phyloP scores from a whole-genome alignment of 1,139 yeast species.

The Eremothecium cymbalariae region DNA sequence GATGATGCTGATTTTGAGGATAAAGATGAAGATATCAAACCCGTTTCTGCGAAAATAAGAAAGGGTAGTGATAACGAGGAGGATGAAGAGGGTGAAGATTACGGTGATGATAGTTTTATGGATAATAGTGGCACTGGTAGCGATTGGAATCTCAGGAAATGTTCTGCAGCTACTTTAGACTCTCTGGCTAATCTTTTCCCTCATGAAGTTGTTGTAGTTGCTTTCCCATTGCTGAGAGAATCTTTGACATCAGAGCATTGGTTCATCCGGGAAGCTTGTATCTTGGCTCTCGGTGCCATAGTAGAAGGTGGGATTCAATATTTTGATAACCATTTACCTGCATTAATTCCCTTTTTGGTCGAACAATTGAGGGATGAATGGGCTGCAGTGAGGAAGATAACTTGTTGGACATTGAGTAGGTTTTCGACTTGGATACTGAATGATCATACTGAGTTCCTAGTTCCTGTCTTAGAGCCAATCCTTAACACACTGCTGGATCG shows the following conservation, averaged over 20 bases:
- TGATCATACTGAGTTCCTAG: constrained; percentile 61
- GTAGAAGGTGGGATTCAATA: constrained; percentile 78
- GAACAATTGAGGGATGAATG: constrained; percentile 68
- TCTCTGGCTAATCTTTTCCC: constrained; percentile 65
- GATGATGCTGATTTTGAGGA: constrained; percentile 66
- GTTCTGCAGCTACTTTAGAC: constrained; percentile 90
- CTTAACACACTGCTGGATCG: constrained; percentile 68
- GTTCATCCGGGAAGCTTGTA: constrained; percentile 90
- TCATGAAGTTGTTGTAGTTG: constrained; percentile 52
- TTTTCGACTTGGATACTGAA: constrained; percentile 74
- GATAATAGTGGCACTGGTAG: constrained; percentile 35
- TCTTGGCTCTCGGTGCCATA: constrained; percentile 90
- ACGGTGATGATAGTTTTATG: constrained; percentile 27
- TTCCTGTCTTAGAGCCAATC: constrained; percentile 71
- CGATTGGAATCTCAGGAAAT: constrained; percentile 88
- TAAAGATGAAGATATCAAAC: constrained; percentile 79
- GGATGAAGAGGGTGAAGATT: constrained; percentile 28
- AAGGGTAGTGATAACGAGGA: constrained; percentile 37
- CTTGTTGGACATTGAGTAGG: constrained; percentile 92
- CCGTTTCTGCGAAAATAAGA: constrained; percentile 66
- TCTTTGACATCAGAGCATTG: constrained; percentile 64
- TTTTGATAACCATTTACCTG: constrained; percentile 66
- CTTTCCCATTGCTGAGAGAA: constrained; percentile 70
- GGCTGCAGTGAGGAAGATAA: constrained; percentile 82
- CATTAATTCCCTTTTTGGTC: constrained; percentile 75